These are phyloP conservation scores for Cucurbita argyrosperma DNA, from an alignment of 306 rosid genomes.

Conservation along the genomic window DNA sequence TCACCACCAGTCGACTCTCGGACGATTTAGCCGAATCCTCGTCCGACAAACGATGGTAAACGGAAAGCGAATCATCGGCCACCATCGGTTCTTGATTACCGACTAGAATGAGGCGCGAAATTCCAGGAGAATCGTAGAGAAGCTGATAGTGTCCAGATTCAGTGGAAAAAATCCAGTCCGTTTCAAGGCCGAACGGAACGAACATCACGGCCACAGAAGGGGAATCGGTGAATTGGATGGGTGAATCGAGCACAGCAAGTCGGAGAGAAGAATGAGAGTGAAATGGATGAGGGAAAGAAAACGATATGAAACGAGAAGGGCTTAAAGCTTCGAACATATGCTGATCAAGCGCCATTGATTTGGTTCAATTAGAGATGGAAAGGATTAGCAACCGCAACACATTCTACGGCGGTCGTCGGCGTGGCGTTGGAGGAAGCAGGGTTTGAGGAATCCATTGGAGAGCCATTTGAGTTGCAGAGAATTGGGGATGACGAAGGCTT, in stretches of 20 bases:
- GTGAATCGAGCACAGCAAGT: constrained; percentile 70
- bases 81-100: constrained; percentile 24
- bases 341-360: constrained; percentile 32
- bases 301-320: constrained; percentile 47
- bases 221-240: constrained; percentile 14
- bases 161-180: constrained; percentile 78
- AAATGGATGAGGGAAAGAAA: constrained; percentile 49
- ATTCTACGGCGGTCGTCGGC: no score
- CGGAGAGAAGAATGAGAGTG: constrained; percentile 34
- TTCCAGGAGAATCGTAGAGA: constrained; percentile 29
- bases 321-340: constrained; percentile 29
- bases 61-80: neutral
- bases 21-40: constrained; percentile 7
- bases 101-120: constrained; percentile 51
- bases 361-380: neutral
- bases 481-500: neutral
- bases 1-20: constrained; percentile 20
- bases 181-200: constrained; percentile 58
- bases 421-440: no score
- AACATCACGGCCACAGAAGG: constrained; percentile 50
- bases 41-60: constrained; percentile 25
- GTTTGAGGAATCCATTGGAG: neutral
- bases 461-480: neutral
- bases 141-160: constrained; percentile 62
- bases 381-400: neutral